phyloP scores from a whole-genome alignment of 192 early-diverging fungal genomes.

The Coemansia sp. region DNA sequence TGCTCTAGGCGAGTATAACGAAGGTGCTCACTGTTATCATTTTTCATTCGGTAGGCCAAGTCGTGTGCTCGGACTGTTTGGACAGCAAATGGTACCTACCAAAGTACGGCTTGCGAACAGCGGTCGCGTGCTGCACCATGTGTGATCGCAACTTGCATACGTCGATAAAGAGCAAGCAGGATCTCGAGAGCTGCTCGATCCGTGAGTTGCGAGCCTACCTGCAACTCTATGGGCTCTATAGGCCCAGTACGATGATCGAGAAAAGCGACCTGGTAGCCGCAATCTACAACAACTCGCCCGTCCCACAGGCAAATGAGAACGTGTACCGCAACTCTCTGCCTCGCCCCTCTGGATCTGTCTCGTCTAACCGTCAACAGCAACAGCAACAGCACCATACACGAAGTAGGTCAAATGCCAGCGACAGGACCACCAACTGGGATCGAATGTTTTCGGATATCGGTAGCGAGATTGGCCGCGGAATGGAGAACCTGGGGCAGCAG shows the following conservation, averaged over 20 bases:
- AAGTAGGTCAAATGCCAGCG: not conserved
- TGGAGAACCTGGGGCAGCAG: slow-evolving; percentile 31
- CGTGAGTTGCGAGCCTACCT: slow-evolving; percentile 47
- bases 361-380: slow-evolving; percentile 2
- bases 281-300: slow-evolving; percentile 38
- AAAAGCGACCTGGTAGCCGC: slow-evolving; percentile 45
- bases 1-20: not conserved
- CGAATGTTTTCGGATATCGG: slow-evolving; percentile 45
- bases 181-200: slow-evolving; percentile 20
- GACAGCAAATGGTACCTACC: slow-evolving; percentile 44
- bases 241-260: slow-evolving; percentile 37
- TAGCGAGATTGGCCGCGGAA: slow-evolving; percentile 40
- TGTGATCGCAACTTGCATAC: slow-evolving; percentile 42
- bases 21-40: not conserved
- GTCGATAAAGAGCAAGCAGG: slow-evolving; percentile 32
- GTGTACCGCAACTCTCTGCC: slow-evolving; percentile 39
- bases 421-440: slow-evolving; percentile 25
- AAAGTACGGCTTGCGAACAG: slow-evolving; percentile 47
- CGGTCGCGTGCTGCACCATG: slow-evolving; percentile 29
- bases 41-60: slow-evolving; percentile 24
- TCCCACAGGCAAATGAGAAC: slow-evolving; percentile 39
- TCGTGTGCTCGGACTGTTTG: slow-evolving; percentile 48
- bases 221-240: slow-evolving; percentile 39
- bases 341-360: slow-evolving; percentile 18
- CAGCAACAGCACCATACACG: slow-evolving; percentile 5